A percentile compares a stretch with the other conserved stretches of the same genome.
Conservation (phyloP, 2,329 filamentous ascomycete genomes). For the Sporothrix dimorphospora region DNA sequence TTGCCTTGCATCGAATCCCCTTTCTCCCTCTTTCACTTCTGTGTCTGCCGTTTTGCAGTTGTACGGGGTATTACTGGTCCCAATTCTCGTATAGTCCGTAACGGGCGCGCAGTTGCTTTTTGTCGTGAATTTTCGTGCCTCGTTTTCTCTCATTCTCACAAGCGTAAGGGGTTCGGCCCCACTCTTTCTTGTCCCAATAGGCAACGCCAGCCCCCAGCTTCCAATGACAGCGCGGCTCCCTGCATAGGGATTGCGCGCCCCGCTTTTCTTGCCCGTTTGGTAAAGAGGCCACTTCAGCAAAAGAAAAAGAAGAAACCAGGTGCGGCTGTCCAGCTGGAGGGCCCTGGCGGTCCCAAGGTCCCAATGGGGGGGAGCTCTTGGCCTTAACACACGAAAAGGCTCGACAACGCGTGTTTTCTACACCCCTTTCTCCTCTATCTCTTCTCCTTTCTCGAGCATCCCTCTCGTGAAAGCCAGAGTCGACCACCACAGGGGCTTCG, state of each 20-base stretch:
- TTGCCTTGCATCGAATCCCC: background rate
- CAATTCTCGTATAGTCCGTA: background rate
- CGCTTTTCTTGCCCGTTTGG: slow-evolving; percentile 12
- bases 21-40: background rate
- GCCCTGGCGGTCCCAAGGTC: background rate
- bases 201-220: background rate
- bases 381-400: background rate
- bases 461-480: slow-evolving; percentile 19
- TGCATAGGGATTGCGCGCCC: slow-evolving; percentile 12
- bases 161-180: slow-evolving; percentile 16
- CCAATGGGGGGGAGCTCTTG: background rate
- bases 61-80: background rate
- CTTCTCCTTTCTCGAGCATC: slow-evolving; percentile 16
- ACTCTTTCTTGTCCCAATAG: background rate
- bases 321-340: background rate
- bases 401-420: slow-evolving; percentile 20
- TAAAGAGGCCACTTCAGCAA: slow-evolving; percentile 30
- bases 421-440: slow-evolving; percentile 2
- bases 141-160: background rate
- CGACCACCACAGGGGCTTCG: slow-evolving; percentile 13
- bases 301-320: background rate
- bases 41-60: background rate
- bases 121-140: background rate
- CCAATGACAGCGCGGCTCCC: slow-evolving; percentile 27
- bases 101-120: background rate